Percentiles rank a stretch among this genome's conserved stretches.
Evolutionary conservation across 257 asterid genomes (phyloP).

Genomic region (Linderniella brevidens): DNA sequence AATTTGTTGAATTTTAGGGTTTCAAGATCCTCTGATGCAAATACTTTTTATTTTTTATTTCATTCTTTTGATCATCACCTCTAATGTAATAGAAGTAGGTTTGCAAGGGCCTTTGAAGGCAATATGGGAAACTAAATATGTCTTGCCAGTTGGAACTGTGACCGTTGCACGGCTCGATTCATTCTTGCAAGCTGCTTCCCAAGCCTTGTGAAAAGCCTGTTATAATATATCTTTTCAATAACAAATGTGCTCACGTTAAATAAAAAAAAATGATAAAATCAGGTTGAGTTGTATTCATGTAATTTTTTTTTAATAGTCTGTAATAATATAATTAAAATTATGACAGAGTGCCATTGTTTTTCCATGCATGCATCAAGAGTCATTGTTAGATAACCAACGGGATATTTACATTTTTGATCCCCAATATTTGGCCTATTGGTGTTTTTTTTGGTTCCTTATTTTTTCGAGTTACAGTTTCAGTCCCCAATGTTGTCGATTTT

Average conservation of each 20-base stretch:
- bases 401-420: too few relatives aligned
- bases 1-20: background rate
- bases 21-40: background rate
- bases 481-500: too few relatives aligned
- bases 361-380: background rate
- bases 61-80: conserved; percentile 16
- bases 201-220: conserved; percentile 23
- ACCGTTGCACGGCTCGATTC: conserved; percentile 4
- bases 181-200: conserved; percentile 21
- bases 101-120: conserved; percentile 30
- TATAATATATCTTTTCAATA: background rate
- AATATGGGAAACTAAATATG: conserved; percentile 13
- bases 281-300: too few relatives aligned
- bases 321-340: background rate
- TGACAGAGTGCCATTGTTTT: background rate
- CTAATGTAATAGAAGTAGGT: conserved; percentile 10
- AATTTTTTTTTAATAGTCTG: too few relatives aligned
- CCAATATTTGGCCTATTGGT: too few relatives aligned
- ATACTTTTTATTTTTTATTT: background rate
- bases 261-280: too few relatives aligned
- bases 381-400: too few relatives aligned
- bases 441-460: too few relatives aligned
- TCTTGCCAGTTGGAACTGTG: conserved; percentile 12
- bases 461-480: too few relatives aligned
- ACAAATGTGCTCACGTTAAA: too few relatives aligned